Percentiles rank a stretch among this genome's conserved stretches.
phyloP scores from a whole-genome alignment of 352 stramenopile genomes.

The Phytophthora melonis region DNA sequence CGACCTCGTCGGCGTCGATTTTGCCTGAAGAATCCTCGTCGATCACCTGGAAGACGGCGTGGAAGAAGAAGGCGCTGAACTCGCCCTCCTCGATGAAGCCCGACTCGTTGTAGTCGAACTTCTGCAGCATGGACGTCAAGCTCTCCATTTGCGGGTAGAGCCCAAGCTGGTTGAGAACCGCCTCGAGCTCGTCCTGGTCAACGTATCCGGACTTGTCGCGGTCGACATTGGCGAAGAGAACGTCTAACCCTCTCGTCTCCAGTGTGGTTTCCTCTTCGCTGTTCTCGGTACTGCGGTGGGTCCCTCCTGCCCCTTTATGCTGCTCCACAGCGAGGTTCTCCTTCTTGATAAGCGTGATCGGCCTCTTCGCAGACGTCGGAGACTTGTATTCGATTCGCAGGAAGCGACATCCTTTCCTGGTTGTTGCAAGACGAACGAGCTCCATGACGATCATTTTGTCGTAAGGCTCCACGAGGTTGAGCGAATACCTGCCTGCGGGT shows the following conservation, averaged over 20 bases:
- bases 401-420: constrained; percentile 80
- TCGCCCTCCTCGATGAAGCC: constrained; percentile 63
- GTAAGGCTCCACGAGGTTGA: constrained; percentile 76
- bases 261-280: constrained; percentile 58
- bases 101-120: constrained; percentile 62
- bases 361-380: constrained; percentile 35
- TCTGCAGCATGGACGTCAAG: constrained; percentile 53
- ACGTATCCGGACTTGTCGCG: constrained; percentile 67
- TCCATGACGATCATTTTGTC: constrained; percentile 83
- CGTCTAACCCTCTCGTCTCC: constrained; percentile 65
- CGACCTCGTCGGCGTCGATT: constrained; percentile 79
- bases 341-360: constrained; percentile 58
- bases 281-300: constrained; percentile 7
- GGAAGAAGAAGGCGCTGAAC: constrained; percentile 78
- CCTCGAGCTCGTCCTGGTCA: constrained; percentile 65
- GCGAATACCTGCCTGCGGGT: constrained; percentile 71
- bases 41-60: constrained; percentile 81
- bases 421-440: constrained; percentile 76
- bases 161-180: constrained; percentile 71
- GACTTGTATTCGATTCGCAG: constrained; percentile 68
- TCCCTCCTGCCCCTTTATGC: constrained; percentile 27
- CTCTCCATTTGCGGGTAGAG: constrained; percentile 66
- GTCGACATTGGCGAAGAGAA: constrained; percentile 72
- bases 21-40: constrained; percentile 77
- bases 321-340: constrained; percentile 51